Evolutionary conservation across 1,139 yeast species (phyloP).

Genomic region (Magnusiomyces suaveolens): DNA sequence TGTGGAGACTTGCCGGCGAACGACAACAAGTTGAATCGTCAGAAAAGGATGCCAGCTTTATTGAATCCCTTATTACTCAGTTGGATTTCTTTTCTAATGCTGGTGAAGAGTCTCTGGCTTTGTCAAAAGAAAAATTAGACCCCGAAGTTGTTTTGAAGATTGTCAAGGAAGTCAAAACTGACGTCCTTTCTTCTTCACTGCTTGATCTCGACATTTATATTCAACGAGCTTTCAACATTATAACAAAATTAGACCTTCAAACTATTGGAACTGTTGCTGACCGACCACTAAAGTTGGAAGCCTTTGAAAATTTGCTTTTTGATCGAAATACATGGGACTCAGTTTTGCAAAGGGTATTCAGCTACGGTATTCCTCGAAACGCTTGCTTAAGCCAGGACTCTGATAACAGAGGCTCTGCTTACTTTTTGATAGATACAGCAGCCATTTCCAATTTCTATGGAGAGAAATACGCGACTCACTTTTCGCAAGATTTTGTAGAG

Average conservation of each 20-base stretch:
- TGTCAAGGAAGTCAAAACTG: not conserved
- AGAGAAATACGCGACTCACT: not conserved
- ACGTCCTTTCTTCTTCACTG: not conserved
- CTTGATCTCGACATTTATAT: not conserved
- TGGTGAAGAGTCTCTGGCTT: not conserved
- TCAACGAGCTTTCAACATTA: not conserved
- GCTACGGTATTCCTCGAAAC: not conserved
- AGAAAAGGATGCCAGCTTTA: not conserved
- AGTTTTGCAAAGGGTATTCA: not conserved
- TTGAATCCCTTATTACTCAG: conserved; percentile 2
- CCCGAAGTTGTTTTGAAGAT: conserved; percentile 1
- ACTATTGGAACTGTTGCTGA: not conserved
- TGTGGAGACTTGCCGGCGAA: conserved; percentile 2
- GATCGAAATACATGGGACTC: not conserved
- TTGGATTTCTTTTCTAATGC: not conserved
- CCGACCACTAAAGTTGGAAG: not conserved
- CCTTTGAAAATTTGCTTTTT: not conserved
- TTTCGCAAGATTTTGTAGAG: not conserved
- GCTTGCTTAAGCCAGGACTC: not conserved
- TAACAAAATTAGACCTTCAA: not conserved
- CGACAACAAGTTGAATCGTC: not conserved
- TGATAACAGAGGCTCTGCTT: not conserved
- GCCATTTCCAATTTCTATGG: not conserved
- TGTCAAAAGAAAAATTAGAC: not conserved
- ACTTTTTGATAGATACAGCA: not conserved